Evolutionary conservation across 495 filamentous ascomycete genomes (phyloP), one percentile per base, ranked within the genome.

Genomic region (Podospora fimiseda): DNA sequence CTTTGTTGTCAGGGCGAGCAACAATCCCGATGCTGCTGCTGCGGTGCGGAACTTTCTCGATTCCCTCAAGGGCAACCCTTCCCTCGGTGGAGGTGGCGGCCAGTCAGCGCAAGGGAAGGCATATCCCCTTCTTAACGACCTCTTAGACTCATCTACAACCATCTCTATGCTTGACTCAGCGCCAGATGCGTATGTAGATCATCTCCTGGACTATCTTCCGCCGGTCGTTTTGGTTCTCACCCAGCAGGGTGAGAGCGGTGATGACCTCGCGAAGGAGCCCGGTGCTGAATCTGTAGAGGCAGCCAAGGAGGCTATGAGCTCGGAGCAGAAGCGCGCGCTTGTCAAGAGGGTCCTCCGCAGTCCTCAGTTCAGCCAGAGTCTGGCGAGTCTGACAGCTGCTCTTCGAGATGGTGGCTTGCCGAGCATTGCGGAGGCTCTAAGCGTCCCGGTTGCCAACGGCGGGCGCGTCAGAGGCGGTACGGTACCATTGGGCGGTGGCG

Each of bases 341-440:
- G 65, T 99, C 18, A 80, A 80, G 67, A 84, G 83, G 58, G 90
- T 96, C 14, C 71, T 97, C n/a, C 82, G 86, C 48, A 90, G 86
- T 57, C 93, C 93, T 27, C 93, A 97, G 59, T 90, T 99, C 61
- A 78, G 77, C 48, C 93, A 99, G 64, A 92, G 89, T 59, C 68
- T 95, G 30, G 79, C 82, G 0, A 90, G 87, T 59, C 70, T 97
- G 55, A 95, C 90, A 1, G 78, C 87, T 63, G 93, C 93, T 19
- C 75, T 99, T 42, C 73, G 92, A 51, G 92, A 99, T 61, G 93
- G 93, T n/a, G 93, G 89, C 0, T 70, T 99, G 45, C 88, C 90
- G 11, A 92, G 81, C 58, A 85, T 99, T 51, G 86, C 89, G 18
- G 89, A 95, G 56, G 90, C 90, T 19, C 68, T 99, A 24, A 77